These are phyloP conservation scores for Solanum chilense DNA, from an alignment of 257 asterid genomes.

Conservation along the genomic window DNA sequence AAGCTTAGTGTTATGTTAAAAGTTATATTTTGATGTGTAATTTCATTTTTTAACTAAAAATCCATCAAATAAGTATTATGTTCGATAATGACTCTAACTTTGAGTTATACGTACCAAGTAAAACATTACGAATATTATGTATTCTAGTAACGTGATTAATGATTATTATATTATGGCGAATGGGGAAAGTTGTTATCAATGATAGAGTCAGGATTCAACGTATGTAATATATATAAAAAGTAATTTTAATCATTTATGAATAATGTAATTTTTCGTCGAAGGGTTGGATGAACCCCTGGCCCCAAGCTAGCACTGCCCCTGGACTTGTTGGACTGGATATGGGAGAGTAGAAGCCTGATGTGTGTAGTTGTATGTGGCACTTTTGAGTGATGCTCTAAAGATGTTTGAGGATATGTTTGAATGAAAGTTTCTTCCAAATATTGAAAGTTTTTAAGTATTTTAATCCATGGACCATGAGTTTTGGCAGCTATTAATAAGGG, in stretches of 20 bases:
- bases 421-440: constrained; percentile 50
- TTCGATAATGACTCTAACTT: neutral
- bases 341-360: constrained; percentile 50
- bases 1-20: too few relatives aligned
- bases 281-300: neutral
- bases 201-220: neutral
- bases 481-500: constrained; percentile 53
- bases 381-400: constrained; percentile 32
- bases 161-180: neutral
- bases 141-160: too few relatives aligned
- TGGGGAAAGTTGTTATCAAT: neutral
- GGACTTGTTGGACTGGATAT: constrained; percentile 18
- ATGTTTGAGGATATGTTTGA: constrained; percentile 80
- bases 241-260: neutral
- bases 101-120: neutral
- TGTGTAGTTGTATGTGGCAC: constrained; percentile 31
- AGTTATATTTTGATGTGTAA: too few relatives aligned
- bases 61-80: too few relatives aligned
- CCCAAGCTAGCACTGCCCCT: neutral
- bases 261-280: too few relatives aligned
- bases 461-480: constrained; percentile 55
- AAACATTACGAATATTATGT: neutral
- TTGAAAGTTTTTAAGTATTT: constrained; percentile 52
- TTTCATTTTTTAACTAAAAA: too few relatives aligned
- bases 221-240: neutral